Evolutionary conservation across 2,329 filamentous ascomycete genomes (phyloP).

Genomic region (Calonectria pteridis): DNA sequence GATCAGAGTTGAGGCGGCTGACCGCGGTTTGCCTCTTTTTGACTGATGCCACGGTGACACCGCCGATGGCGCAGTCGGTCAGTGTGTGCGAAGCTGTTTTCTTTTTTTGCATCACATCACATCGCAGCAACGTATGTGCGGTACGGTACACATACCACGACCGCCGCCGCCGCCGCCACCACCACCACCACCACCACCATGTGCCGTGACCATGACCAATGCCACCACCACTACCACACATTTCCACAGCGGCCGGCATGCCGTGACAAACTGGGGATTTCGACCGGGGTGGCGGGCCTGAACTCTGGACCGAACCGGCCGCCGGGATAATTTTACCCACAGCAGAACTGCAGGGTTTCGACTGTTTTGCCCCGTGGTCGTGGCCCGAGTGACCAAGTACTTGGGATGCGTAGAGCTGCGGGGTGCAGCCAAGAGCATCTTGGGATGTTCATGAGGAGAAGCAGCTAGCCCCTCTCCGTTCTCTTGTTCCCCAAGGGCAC

Average conservation of each 20-base stretch:
- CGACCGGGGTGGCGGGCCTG: constrained; percentile 6
- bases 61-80: not conserved
- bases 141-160: not conserved
- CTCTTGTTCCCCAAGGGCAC: not conserved
- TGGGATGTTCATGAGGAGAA: constrained; percentile 17
- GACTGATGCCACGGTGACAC: constrained; percentile 20
- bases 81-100: not conserved
- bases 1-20: not conserved
- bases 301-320: constrained; percentile 18
- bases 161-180: not conserved
- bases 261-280: constrained; percentile 7
- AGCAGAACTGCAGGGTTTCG: not conserved
- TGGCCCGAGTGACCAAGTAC: constrained; percentile 17
- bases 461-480: not conserved
- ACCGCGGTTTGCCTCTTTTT: constrained; percentile 8
- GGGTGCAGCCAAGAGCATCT: constrained; percentile 32
- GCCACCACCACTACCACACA: not conserved
- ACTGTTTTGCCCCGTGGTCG: not conserved
- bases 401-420: constrained; percentile 31
- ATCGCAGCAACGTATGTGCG: not conserved
- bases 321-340: constrained; percentile 16
- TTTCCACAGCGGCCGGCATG: not conserved
- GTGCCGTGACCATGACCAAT: not conserved
- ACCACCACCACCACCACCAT: not conserved
- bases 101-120: constrained; percentile 11